These are phyloP conservation scores for Lactuca saligna DNA, from an alignment of 129 eudicot species.

Conservation along the genomic window DNA sequence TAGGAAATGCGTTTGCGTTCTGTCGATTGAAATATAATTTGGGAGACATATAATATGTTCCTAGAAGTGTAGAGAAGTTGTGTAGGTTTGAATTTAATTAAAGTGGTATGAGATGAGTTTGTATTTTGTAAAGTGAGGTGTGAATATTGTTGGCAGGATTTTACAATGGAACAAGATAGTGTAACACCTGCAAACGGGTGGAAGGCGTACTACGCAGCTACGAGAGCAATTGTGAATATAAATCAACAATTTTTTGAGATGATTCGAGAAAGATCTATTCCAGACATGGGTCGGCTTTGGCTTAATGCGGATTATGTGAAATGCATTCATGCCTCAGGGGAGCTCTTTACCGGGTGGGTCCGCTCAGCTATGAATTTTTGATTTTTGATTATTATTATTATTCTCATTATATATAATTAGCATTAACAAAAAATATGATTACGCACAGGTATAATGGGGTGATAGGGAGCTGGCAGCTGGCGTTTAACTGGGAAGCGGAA, in stretches of 20 bases:
- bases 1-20: slow-evolving; percentile 11
- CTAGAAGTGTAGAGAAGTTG: not conserved
- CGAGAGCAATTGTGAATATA: slow-evolving; percentile 74
- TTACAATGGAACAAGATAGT: slow-evolving; percentile 74
- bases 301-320: slow-evolving; percentile 95
- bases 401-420: not conserved
- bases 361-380: not conserved
- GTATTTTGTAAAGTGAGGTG: not conserved
- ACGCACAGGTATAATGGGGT: slow-evolving; percentile 62
- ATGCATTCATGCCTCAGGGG: slow-evolving; percentile 84
- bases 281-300: slow-evolving; percentile 91
- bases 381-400: not conserved
- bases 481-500: slow-evolving; percentile 61
- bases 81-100: not conserved
- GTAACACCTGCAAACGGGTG: slow-evolving; percentile 80
- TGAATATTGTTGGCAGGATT: slow-evolving; percentile 51
- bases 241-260: slow-evolving; percentile 75
- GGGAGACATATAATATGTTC: not conserved
- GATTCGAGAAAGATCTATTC: slow-evolving; percentile 72
- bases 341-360: slow-evolving; percentile 68
- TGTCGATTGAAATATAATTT: not conserved
- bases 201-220: slow-evolving; percentile 98
- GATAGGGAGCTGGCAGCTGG: slow-evolving; percentile 82
- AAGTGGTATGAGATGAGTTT: not conserved
- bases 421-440: too few species aligned